Conservation (phyloP, 78 protist genomes). For the Mantamonas sphyraenae region DNA sequence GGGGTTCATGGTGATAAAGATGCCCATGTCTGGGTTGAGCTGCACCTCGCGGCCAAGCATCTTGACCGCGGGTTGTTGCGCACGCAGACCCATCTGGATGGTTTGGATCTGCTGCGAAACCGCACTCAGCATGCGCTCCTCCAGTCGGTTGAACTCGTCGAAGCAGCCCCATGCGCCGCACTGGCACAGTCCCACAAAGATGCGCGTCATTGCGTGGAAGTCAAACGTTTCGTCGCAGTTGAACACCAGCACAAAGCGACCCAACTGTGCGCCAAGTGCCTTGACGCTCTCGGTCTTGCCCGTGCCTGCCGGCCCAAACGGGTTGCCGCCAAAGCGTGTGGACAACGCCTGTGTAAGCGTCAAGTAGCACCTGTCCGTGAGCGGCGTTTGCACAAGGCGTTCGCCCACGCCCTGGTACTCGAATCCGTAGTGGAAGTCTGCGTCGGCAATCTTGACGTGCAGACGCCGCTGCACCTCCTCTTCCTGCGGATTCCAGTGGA, state of each 20-base stretch:
- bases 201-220: conserved; percentile 91
- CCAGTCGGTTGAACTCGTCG: conserved; percentile 99
- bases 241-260: conserved; percentile 88
- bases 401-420: conserved; percentile 96
- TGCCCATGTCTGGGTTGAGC: conserved; percentile 70
- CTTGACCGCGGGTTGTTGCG: too few relatives aligned
- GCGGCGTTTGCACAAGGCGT: conserved; percentile 91
- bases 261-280: conserved; percentile 86
- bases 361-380: conserved; percentile 83
- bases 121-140: conserved; percentile 96
- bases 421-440: conserved; percentile 73
- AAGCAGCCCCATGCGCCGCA: conserved; percentile 99
- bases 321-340: conserved; percentile 88
- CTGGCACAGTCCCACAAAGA: conserved; percentile 92
- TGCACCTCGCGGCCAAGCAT: conserved; percentile 8
- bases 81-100: conserved; percentile 88
- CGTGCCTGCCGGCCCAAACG: conserved; percentile 98
- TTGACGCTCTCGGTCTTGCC: conserved; percentile 96
- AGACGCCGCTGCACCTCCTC: conserved; percentile 32
- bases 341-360: conserved; percentile 89
- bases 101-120: conserved; percentile 96
- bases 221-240: conserved; percentile 96
- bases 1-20: conserved; percentile 99
- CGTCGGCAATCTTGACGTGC: conserved; percentile 80
- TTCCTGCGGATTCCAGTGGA: conserved; percentile 53